These are phyloP conservation scores for Globisporangium takayamanum DNA, from an alignment of 352 stramenopile species.

Conservation along the genomic window DNA sequence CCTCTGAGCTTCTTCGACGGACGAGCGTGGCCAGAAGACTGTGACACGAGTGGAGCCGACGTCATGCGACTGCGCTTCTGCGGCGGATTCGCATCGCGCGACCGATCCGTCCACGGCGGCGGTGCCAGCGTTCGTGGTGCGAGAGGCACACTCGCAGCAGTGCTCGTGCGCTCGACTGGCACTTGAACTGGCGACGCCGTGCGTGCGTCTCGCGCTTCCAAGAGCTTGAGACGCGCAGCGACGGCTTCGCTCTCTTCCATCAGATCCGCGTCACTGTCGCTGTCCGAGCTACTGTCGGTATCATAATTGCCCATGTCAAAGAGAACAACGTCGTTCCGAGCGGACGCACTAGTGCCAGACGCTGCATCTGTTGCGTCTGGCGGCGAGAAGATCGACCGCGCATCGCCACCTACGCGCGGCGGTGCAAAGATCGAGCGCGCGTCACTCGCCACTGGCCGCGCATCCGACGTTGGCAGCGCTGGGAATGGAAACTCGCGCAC, in stretches of 20 bases:
- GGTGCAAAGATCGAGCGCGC: slow-evolving; percentile 5
- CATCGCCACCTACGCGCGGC: not conserved
- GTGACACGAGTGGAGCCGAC: not conserved
- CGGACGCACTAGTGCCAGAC: too few relatives aligned
- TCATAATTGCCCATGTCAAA: slow-evolving; percentile 5
- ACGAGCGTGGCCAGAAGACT: not conserved
- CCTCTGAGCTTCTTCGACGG: not conserved
- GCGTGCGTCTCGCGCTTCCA: not conserved
- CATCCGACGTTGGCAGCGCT: not conserved
- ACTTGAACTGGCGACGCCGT: not conserved
- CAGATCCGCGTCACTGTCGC: slow-evolving; percentile 6
- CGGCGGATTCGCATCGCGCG: not conserved
- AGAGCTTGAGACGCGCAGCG: slow-evolving; percentile 1
- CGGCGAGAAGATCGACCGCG: not conserved
- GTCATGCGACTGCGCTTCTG: slow-evolving; percentile 3
- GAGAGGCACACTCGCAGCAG: too few relatives aligned
- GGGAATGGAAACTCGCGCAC: too few relatives aligned
- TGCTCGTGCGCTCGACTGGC: too few relatives aligned
- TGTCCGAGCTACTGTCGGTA: slow-evolving; percentile 6
- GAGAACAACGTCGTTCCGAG: slow-evolving; percentile 2
- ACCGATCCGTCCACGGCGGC: too few relatives aligned
- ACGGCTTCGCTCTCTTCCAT: slow-evolving; percentile 5
- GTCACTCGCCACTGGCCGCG: not conserved
- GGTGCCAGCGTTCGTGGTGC: too few relatives aligned
- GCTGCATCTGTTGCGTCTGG: not conserved